Evolutionary conservation across 2,329 filamentous ascomycete species (phyloP).

Genomic region (Didymella exigua): DNA sequence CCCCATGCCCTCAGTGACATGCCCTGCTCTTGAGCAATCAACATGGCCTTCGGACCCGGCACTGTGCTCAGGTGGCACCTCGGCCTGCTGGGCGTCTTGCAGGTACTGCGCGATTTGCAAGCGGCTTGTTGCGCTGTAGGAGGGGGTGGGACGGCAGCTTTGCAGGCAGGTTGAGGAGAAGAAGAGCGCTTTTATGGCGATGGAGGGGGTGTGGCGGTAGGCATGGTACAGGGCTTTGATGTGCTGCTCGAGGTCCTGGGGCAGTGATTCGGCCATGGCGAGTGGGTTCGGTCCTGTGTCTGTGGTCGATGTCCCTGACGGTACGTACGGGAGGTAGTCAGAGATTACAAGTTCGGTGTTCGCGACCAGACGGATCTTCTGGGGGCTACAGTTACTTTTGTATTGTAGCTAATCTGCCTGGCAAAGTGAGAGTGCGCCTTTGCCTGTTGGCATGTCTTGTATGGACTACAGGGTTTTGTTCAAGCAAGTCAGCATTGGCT

Average conservation of each 20-base stretch:
- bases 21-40: not conserved
- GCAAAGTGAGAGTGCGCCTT: too few species aligned
- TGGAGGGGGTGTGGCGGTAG: not conserved
- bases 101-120: not conserved
- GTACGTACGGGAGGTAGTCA: too few species aligned
- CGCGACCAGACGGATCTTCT: not conserved
- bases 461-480: not conserved
- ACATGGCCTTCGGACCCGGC: not conserved
- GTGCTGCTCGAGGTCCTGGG: not conserved
- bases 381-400: not conserved
- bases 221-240: not conserved
- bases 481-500: not conserved
- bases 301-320: too few species aligned
- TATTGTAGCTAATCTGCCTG: not conserved
- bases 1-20: not conserved
- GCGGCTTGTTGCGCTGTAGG: not conserved
- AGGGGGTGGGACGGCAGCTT: not conserved
- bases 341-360: too few species aligned
- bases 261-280: not conserved
- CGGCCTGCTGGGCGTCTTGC: not conserved
- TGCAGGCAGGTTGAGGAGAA: not conserved
- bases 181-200: not conserved
- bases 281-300: not conserved
- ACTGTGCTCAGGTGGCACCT: not conserved
- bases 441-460: not conserved